A percentile compares a stretch with the other conserved stretches of the same genome.
Conservation (phyloP, 352 stramenopile species). For the Pythium phragmiticola region DNA sequence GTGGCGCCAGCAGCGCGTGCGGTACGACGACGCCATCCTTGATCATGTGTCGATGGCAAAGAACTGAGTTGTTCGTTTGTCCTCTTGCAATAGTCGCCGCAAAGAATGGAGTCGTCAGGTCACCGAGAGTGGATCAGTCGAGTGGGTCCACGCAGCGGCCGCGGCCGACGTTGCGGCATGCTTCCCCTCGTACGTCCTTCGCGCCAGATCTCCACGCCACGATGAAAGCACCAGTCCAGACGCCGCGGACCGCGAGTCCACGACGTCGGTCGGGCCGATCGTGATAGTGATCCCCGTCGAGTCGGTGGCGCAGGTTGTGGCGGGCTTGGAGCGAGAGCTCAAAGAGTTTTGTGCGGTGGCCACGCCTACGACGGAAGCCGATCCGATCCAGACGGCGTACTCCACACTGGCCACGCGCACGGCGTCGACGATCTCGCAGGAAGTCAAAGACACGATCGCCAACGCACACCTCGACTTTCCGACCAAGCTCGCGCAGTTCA, state of each 20-base stretch:
- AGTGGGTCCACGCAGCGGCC: conserved; percentile 14
- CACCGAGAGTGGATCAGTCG: conserved; percentile 10
- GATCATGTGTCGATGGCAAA: neutral
- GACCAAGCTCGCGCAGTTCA: conserved; percentile 30
- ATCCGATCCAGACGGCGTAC: conserved; percentile 7
- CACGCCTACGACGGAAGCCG: neutral
- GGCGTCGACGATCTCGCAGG: neutral
- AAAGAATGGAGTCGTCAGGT: conserved; percentile 22
- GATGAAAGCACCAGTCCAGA: neutral
- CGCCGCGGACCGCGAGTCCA: neutral
- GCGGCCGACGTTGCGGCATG: neutral
- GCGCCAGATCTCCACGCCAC: neutral
- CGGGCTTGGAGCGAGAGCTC: conserved; percentile 12
- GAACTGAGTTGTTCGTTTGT: neutral
- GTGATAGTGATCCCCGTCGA: conserved; percentile 23
- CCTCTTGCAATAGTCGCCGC: neutral
- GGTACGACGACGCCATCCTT: neutral
- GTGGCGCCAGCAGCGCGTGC: conserved; percentile 20
- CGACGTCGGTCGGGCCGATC: conserved; percentile 4
- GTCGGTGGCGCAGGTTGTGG: conserved; percentile 9
- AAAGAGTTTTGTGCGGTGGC: neutral
- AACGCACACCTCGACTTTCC: conserved; percentile 25
- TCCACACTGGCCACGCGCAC: neutral
- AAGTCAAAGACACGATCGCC: conserved; percentile 22
- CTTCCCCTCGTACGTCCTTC: conserved; percentile 15